These are phyloP conservation scores for Drechmeria coniospora DNA, from an alignment of 2,329 filamentous ascomycete genomes.

Conservation along the genomic window DNA sequence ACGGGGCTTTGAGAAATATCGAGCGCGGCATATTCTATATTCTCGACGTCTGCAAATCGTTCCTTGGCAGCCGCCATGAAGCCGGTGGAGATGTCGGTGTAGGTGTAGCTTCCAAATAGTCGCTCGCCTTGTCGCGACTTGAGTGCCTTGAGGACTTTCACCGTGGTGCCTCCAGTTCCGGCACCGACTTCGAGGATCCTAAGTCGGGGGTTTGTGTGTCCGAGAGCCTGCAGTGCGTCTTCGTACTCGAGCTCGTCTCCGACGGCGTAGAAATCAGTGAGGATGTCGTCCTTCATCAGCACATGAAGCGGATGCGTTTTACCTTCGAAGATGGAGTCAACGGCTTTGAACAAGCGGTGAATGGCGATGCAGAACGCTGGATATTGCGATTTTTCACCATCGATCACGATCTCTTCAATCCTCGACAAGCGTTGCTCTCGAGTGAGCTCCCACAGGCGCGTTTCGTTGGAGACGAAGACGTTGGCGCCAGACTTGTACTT, in stretches of 20 bases:
- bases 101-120: slow-evolving; percentile 13
- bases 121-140: slow-evolving; percentile 4
- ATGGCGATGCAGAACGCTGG: slow-evolving; percentile 1
- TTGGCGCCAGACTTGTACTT: slow-evolving; percentile 2
- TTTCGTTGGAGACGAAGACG: slow-evolving; percentile 1
- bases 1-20: neutral
- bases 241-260: slow-evolving; percentile 1
- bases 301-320: slow-evolving; percentile 2
- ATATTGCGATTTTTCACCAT: neutral
- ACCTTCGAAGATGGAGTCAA: slow-evolving; percentile 3
- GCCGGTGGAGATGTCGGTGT: slow-evolving; percentile 14
- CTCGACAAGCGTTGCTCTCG: slow-evolving; percentile 1
- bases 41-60: slow-evolving; percentile 7
- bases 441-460: neutral
- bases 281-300: slow-evolving; percentile 4
- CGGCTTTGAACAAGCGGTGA: slow-evolving; percentile 2
- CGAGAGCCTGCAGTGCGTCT: slow-evolving; percentile 1
- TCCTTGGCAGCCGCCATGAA: slow-evolving; percentile 14
- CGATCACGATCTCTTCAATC: slow-evolving; percentile 1
- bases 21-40: slow-evolving; percentile 6
- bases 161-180: slow-evolving; percentile 20
- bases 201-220: slow-evolving; percentile 10
- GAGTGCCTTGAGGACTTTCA: slow-evolving; percentile 14
- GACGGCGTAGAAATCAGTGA: slow-evolving; percentile 2
- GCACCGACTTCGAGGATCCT: slow-evolving; percentile 25